Evolutionary conservation across 768 basidiomycete species (phyloP).

Genomic region (Nevesoporus exiguus): DNA sequence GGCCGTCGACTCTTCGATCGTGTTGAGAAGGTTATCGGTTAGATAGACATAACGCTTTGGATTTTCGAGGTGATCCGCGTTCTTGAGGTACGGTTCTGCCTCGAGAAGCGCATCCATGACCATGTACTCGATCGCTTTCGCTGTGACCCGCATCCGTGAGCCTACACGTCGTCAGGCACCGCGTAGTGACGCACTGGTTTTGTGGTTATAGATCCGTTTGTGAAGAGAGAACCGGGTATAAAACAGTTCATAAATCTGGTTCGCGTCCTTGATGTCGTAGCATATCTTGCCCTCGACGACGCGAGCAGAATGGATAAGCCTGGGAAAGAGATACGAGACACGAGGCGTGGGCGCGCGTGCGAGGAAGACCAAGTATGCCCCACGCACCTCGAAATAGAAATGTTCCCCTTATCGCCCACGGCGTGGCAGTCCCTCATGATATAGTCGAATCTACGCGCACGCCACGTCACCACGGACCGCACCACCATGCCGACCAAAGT

Average conservation of each 20-base stretch:
- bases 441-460: slow-evolving; percentile 67
- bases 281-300: slow-evolving; percentile 75
- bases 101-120: slow-evolving; percentile 71
- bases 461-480: background rate
- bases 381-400: slow-evolving; percentile 45
- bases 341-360: background rate
- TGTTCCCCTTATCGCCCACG: slow-evolving; percentile 59
- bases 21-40: slow-evolving; percentile 63
- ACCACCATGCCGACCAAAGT: too few relatives aligned
- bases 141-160: slow-evolving; percentile 30
- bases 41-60: slow-evolving; percentile 60
- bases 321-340: slow-evolving; percentile 22
- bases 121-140: slow-evolving; percentile 81
- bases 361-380: background rate
- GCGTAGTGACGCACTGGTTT: slow-evolving; percentile 40
- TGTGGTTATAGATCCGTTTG: slow-evolving; percentile 81
- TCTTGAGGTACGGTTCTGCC: slow-evolving; percentile 62
- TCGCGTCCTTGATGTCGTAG: slow-evolving; percentile 79
- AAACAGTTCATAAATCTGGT: slow-evolving; percentile 71
- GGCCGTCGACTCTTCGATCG: slow-evolving; percentile 53
- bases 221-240: slow-evolving; percentile 75
- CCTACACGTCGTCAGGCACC: too few relatives aligned
- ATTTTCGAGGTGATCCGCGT: slow-evolving; percentile 53
- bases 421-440: slow-evolving; percentile 72
- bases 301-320: slow-evolving; percentile 70